Base-by-base conservation (phyloP, 352 stramenopile species). In the Phytophthora niederhauseri region DNA sequence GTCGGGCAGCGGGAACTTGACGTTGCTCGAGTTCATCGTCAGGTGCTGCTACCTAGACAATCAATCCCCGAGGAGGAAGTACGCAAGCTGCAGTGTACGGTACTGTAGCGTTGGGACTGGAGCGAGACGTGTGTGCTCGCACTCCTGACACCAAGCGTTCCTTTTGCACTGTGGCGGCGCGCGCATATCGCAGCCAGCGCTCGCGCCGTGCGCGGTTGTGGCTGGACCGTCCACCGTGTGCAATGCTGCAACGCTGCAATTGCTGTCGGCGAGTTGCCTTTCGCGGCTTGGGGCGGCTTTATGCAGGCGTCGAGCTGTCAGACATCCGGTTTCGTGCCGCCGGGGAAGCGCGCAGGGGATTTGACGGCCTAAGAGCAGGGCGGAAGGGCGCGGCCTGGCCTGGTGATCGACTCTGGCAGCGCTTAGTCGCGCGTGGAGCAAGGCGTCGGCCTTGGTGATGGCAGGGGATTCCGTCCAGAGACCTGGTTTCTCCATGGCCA, bases 1-100 rank as follows among this genome's bases (percentile, higher is more conserved):
- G 24, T 81, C 73, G 14, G 76, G 76, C 36, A 83, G 60, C 1
- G 76, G 76, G 60, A 81, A 80, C 56, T 77, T 81, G 30, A 63
- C 56, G 50, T 64, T 71, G 50, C 46, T 66, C n/a, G 43, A 64
- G 19, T 68, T 76, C 64, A 70, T 71, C n/a, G 49, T 74, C 15
- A 51, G 6, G 60, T 22, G 26, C 34, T 24, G 50, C 43, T 38
- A 49, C 55, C 43, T 26, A 12, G 30, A 7, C 30, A 9, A 34
- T 34, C 30, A 36, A 9, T 36, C 30, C 24, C 30, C 30, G 30
- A 36, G 30, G 30, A 36, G 30, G 30, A 36, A 9, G 0, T n/a
- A n/a, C 14, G 17, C 36, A 9, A 17, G 36, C 14, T 45, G 17
- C 36, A n/a, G 34, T n/a, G n/a, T n/a, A n/a, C n/a, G n/a, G n/a